These are phyloP conservation scores for Ceratocystis smalleyi DNA, from an alignment of 2,329 filamentous ascomycete species.

Conservation along the genomic window DNA sequence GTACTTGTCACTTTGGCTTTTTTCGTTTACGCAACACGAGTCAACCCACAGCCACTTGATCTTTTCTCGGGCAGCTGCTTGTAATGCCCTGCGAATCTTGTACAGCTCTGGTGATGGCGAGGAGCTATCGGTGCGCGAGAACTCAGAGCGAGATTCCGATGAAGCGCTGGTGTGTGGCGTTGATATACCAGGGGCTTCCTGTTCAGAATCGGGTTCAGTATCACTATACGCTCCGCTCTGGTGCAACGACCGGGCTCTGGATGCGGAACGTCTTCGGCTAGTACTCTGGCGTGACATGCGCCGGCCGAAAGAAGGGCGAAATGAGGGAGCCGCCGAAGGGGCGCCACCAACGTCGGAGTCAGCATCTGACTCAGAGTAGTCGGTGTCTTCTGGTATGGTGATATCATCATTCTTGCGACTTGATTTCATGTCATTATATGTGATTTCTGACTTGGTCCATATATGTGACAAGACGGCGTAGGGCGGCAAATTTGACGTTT, in stretches of 20 bases:
- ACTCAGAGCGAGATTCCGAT: slow-evolving; percentile 8
- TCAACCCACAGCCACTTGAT: slow-evolving; percentile 22
- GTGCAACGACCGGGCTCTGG: slow-evolving; percentile 1
- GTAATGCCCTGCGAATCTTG: slow-evolving; percentile 12
- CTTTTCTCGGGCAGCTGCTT: slow-evolving; percentile 16
- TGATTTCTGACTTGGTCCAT: slow-evolving; percentile 12
- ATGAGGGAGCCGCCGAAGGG: not conserved
- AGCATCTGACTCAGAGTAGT: slow-evolving; percentile 1
- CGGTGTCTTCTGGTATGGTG: slow-evolving; percentile 9
- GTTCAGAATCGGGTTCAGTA: slow-evolving; percentile 8
- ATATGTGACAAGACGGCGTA: slow-evolving; percentile 15
- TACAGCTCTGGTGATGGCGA: slow-evolving; percentile 11
- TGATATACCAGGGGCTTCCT: not conserved
- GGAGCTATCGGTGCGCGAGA: slow-evolving; percentile 2
- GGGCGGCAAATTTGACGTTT: slow-evolving; percentile 3
- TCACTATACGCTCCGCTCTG: slow-evolving; percentile 10
- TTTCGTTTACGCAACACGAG: slow-evolving; percentile 23
- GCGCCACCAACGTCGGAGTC: slow-evolving; percentile 3
- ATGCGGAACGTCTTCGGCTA: not conserved
- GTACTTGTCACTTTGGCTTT: slow-evolving; percentile 20
- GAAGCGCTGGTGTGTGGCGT: slow-evolving; percentile 10
- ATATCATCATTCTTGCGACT: slow-evolving; percentile 1
- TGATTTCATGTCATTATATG: slow-evolving; percentile 11
- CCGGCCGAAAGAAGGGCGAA: not conserved
- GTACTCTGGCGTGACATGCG: not conserved